Conservation (phyloP, 495 filamentous ascomycete genomes). For the Aspergillus bertholletiae region DNA sequence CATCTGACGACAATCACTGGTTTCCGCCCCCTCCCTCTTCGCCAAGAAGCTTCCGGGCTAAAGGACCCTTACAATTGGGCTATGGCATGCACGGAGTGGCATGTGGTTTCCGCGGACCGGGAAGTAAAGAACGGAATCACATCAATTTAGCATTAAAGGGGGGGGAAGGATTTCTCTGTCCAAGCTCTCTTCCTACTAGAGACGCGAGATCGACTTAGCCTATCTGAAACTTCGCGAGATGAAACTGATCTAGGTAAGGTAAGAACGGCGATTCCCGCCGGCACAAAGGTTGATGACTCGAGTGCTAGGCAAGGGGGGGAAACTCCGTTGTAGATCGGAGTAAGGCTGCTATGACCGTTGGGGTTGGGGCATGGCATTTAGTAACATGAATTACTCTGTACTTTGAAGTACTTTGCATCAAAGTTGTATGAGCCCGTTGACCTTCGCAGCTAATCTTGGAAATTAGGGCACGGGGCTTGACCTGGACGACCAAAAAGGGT, state of each 20-base stretch:
- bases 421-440: too few relatives aligned
- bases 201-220: neutral
- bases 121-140: neutral
- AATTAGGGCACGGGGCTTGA: neutral
- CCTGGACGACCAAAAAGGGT: neutral
- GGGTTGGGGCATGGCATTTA: neutral
- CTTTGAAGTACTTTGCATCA: neutral
- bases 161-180: too few relatives aligned
- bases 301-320: neutral
- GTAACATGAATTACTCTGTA: neutral
- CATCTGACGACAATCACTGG: too few relatives aligned
- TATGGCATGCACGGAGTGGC: too few relatives aligned
- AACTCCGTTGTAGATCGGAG: neutral
- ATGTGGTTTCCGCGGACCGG: too few relatives aligned
- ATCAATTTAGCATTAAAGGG: too few relatives aligned
- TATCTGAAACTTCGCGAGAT: neutral
- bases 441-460: neutral
- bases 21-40: too few relatives aligned
- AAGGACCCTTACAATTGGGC: too few relatives aligned
- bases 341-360: neutral
- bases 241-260: neutral
- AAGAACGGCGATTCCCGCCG: neutral
- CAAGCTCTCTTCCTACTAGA: too few relatives aligned
- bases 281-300: neutral
- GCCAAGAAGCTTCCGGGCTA: too few relatives aligned